Base-by-base conservation (phyloP, 192 early-diverging fungal species). In the Backusella australiensis region DNA sequence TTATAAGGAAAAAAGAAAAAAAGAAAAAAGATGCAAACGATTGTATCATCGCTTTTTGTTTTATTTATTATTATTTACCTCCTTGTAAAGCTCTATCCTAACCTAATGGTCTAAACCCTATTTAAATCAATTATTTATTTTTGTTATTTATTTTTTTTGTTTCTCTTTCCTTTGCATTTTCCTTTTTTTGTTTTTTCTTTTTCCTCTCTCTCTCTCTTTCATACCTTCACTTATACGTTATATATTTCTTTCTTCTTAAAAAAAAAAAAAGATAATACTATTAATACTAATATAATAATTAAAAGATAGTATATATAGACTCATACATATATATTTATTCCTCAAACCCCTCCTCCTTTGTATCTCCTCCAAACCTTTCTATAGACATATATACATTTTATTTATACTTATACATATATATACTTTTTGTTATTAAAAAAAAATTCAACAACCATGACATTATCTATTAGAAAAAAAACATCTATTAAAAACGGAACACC, bases 371-470 rank as follows among this genome's bases (percentile, higher is more conserved):
- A 26, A 32, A 6, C 35, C 66, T 67, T 29, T 67, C 34, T 67
- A 56, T 56, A 56, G 53, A 56, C 53, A 56, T 56, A 56, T 53
- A 56, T 53, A 21, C 53, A 56, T 56, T 56, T 56, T 56, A 56
- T 56, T 56, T 56, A 56, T 56, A 21, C 53, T 23, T 21, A 53
- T 53, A 53, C n/a, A 56, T 56, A 21, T 11, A 21, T 56, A 21
- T 32, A 32, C 23, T 21, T 56, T 56, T 21, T 56, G 6, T 56
- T 35, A 12, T 35, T 21, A 67, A 67, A 67, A 7, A 32, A 23
- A 23, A 29, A 32, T 32, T 32, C 29, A 67, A 41, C 34, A 12
- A 52, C 6, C 44, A 73, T 46, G 44, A 73, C 71, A 49, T 35
- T 46, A 23, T 15, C 49, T 35, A 21, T 46, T 73, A 34, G 21